Conservation (phyloP, 1,284 basidiomycete genomes). For the Kalmanozyma brasiliensis region DNA sequence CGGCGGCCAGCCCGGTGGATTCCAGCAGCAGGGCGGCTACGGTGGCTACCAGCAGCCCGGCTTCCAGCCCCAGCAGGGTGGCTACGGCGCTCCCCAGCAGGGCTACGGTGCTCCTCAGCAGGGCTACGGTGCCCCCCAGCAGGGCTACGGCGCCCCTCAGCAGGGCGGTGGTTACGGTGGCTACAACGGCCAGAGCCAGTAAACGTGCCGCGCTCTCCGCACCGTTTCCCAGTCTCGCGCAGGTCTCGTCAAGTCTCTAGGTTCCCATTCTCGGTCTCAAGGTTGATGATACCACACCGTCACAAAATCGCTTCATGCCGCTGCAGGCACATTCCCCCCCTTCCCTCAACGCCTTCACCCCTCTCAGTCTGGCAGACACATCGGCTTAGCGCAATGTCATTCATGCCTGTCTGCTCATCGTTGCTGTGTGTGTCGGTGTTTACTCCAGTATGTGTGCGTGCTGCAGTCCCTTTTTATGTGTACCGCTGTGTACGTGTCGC, state of each 20-base stretch:
- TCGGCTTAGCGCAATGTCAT: too few species aligned
- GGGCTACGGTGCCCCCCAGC: conserved; percentile 3
- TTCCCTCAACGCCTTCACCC: too few species aligned
- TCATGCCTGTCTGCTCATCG: too few species aligned
- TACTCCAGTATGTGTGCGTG: too few species aligned
- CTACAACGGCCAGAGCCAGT: conserved; percentile 52
- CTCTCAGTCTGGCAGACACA: too few species aligned
- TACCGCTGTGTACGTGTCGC: too few species aligned
- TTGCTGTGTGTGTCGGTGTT: too few species aligned
- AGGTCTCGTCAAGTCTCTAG: background rate
- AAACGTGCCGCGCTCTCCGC: conserved; percentile 8
- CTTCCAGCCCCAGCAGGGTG: conserved; percentile 53
- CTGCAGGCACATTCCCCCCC: too few species aligned
- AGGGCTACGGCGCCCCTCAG: too few species aligned
- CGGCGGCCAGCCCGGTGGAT: conserved; percentile 50
- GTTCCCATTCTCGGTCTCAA: background rate
- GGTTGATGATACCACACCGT: background rate
- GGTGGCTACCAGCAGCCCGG: conserved; percentile 57
- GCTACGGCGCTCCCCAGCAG: conserved; percentile 55
- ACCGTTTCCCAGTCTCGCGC: background rate
- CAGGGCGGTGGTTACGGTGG: conserved; percentile 42
- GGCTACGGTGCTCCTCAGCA: conserved; percentile 53
- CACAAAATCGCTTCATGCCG: background rate
- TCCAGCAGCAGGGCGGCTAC: conserved; percentile 55
- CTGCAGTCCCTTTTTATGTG: too few species aligned